phyloP scores from a whole-genome alignment of 805 yeast genomes.

The Ogataea pignaliae region DNA sequence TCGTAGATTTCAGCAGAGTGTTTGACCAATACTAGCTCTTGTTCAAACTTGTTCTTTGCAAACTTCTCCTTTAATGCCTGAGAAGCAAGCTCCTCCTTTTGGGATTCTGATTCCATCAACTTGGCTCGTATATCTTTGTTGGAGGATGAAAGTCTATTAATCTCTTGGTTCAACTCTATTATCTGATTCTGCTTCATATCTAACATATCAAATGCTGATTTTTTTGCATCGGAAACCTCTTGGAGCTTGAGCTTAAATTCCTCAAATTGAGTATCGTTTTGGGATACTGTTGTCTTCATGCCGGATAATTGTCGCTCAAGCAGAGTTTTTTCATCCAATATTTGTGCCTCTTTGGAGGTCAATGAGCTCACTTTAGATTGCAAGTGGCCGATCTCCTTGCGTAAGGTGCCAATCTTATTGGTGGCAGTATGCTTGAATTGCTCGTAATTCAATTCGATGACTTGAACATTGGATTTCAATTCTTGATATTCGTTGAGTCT shows the following conservation, averaged over 20 bases:
- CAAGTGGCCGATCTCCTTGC: constrained; percentile 23
- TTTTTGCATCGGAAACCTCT: constrained; percentile 24
- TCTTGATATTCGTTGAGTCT: constrained; percentile 32
- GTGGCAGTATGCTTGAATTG: constrained; percentile 32
- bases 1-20: constrained; percentile 33
- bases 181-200: constrained; percentile 35
- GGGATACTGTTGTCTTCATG: not conserved
- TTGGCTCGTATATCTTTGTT: constrained; percentile 40
- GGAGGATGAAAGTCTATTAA: constrained; percentile 35
- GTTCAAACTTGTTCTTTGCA: constrained; percentile 23
- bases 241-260: constrained; percentile 12
- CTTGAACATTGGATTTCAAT: constrained; percentile 34
- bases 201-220: constrained; percentile 30
- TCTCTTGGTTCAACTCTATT: constrained; percentile 35
- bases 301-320: constrained; percentile 7
- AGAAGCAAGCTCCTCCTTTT: constrained; percentile 27
- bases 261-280: constrained; percentile 7
- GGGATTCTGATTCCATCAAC: constrained; percentile 32
- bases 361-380: constrained; percentile 21
- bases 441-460: constrained; percentile 36
- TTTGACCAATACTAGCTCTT: constrained; percentile 28
- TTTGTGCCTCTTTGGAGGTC: constrained; percentile 14
- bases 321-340: constrained; percentile 18
- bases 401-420: constrained; percentile 31
- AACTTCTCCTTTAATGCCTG: constrained; percentile 24